Evolutionary conservation across 2,329 filamentous ascomycete species (phyloP), one percentile per base, ranked within the genome.

Genomic region (Alternaria metachromatica): DNA sequence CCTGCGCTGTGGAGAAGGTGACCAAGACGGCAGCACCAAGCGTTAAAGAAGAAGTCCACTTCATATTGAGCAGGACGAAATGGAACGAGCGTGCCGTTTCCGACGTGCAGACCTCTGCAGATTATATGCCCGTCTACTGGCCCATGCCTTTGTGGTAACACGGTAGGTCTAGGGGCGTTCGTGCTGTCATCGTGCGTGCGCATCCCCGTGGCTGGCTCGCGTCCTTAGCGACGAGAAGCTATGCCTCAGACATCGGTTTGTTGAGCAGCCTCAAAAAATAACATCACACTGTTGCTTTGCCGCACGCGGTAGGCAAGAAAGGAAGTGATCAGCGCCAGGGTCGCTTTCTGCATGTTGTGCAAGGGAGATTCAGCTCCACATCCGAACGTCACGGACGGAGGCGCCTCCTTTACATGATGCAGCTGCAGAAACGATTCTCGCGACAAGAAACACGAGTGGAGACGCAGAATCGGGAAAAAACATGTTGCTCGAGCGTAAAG

Each of bases 21-120:
- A 50, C 21, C 53, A 64, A 25, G 48, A 49, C 58, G 55, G 58
- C 58, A 23, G 46, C 46, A 49, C 62, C 48, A 12, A 64, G 7
- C 23, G 49, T 43, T n/a, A 61, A 11, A 23, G 45, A 57, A 43
- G 55, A 48, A 26, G n/a, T 46, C 53, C 51, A 53, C 58, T 55
- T 60, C 33, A 55, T 63, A 5, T 54, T 55, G 26, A 23, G 6
- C n/a, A n/a, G 26, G 30, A 37, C 4, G 37, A 45, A 23, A 12
- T 45, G 43, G n/a, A 44, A 51, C 25, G 21, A 43, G 28, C 8
- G 25, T 41, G 30, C 25, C 9, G 13, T n/a, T 54, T 26, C 23
- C 13, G 26, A 43, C 20, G 26, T 15, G 49, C 21, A 30, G 30
- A 25, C 25, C 18, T 30, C 30, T 49, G 43, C 49, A 44, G n/a